Conservation (phyloP, 306 rosid species). For the Quercus alba region DNA sequence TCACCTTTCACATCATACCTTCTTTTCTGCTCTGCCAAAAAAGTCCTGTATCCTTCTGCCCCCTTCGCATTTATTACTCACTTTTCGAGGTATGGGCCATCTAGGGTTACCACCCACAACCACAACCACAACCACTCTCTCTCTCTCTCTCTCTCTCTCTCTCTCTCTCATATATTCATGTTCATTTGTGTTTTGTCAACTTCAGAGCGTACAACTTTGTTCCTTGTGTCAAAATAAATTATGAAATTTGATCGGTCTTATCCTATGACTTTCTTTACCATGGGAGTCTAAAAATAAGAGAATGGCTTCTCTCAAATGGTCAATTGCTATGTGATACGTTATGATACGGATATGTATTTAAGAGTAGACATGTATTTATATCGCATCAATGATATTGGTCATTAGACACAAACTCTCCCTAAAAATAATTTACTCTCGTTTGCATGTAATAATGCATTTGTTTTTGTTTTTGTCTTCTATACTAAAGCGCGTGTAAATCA, state of each 20-base stretch:
- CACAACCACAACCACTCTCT: too few relatives aligned
- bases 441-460: too few relatives aligned
- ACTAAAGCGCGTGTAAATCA: too few relatives aligned
- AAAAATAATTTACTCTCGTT: too few relatives aligned
- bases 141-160: conserved; percentile 6
- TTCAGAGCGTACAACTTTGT: conserved; percentile 52
- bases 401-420: rapidly evolving
- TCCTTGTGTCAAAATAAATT: conserved; percentile 30
- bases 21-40: conserved; percentile 61
- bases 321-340: too few relatives aligned
- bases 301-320: too few relatives aligned
- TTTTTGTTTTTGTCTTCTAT: too few relatives aligned
- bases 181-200: conserved; percentile 26
- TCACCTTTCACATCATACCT: conserved; percentile 60
- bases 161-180: conserved; percentile 9
- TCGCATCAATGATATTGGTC: rapidly evolving
- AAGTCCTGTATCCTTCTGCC: conserved; percentile 51
- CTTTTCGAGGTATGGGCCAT: conserved; percentile 48
- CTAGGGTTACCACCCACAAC: conserved; percentile 17
- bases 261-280: not conserved
- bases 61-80: conserved; percentile 48
- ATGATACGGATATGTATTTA: too few relatives aligned
- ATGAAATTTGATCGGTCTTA: not conserved
- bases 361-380: rapidly evolving
- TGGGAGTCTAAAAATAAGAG: not conserved